Percentiles rank a stretch among this genome's conserved stretches.
These are phyloP conservation scores for Carex pumila DNA, from an alignment of 176 grass and related monocot genomes.

Conservation along the genomic window DNA sequence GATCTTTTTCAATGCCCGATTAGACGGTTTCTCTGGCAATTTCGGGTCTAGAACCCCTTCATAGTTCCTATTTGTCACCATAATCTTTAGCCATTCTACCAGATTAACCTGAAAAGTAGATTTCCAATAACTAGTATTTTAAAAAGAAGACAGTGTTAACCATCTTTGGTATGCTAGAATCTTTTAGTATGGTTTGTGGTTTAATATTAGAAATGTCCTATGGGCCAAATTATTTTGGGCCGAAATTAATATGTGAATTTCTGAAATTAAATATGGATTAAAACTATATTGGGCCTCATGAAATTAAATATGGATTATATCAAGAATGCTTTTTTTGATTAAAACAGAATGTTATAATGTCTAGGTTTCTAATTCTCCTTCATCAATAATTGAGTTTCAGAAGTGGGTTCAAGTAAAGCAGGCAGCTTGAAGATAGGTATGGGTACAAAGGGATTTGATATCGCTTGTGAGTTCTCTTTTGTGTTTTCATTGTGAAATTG, in stretches of 20 bases:
- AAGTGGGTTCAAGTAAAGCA: not conserved
- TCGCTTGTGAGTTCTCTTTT: not conserved
- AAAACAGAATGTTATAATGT: not conserved
- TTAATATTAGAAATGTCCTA: too few relatives aligned
- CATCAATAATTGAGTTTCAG: not conserved
- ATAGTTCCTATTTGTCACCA: conserved; percentile 70
- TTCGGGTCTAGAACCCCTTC: conserved; percentile 76
- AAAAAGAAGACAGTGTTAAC: not conserved
- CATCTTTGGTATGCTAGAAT: not conserved
- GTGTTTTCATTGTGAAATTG: not conserved
- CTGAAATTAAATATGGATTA: too few relatives aligned
- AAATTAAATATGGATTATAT: too few relatives aligned
- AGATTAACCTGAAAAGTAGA: conserved; percentile 61
- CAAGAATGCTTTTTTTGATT: not conserved
- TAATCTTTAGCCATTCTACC: conserved; percentile 92
- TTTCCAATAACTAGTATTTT: not conserved
- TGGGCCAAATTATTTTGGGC: too few relatives aligned
- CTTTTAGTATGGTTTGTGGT: not conserved
- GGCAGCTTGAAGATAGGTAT: not conserved
- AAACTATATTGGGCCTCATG: too few relatives aligned
- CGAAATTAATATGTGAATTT: too few relatives aligned
- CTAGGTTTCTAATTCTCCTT: not conserved
- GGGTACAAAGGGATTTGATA: not conserved
- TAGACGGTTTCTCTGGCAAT: conserved; percentile 65
- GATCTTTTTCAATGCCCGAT: conserved; percentile 73